Evolutionary conservation across 257 asterid species (phyloP), one percentile per base, ranked within the genome.

Genomic region (Plantago ovata): DNA sequence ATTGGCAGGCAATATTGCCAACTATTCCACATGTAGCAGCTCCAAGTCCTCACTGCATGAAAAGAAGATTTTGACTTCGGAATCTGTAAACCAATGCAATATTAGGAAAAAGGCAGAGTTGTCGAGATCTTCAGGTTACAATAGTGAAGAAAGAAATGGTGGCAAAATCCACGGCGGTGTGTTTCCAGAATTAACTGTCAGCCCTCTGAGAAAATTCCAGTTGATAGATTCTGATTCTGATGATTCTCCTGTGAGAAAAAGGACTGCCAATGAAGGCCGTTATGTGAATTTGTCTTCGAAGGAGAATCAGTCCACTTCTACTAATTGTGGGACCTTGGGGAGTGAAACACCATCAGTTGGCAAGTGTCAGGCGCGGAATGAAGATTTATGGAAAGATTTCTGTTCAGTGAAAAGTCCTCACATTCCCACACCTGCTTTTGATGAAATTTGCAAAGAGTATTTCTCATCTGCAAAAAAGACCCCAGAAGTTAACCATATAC

Each of bases 141-240:
- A 19, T 38, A 67, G 67, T 47, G 66, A 54, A 40, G 75, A 56
- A 58, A 66, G 63, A 48, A 60, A 52, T 39, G 50, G 69, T 72
- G 68, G 61, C 72, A 73, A 65, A 51, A 23, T 22, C n/a, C 20
- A 50, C 56, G 21, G n/a, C 8, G 13, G 64, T 48, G 22, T 72
- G 40, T 73, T 83, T 61, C 85, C 94, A 3, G 58, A 73, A 67
- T 69, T 74, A 64, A 59, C 82, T 56, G 62, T 72, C 56, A 93
- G 97, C 72, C 98, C 98, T 63, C 70, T 86, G 54, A 84, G 96
- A 79, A 86, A 66, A 77, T 93, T 86, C 75, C 96, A 84, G 77
- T 65, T 93, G 80, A 81, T 93, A 43, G 90, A 83, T 73, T 89
- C 95, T 47, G 95, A 70, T 59, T 75, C 81, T 52, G 81, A 85